Conservation (phyloP, 805 yeast genomes). For the Ogataea saltuana region DNA sequence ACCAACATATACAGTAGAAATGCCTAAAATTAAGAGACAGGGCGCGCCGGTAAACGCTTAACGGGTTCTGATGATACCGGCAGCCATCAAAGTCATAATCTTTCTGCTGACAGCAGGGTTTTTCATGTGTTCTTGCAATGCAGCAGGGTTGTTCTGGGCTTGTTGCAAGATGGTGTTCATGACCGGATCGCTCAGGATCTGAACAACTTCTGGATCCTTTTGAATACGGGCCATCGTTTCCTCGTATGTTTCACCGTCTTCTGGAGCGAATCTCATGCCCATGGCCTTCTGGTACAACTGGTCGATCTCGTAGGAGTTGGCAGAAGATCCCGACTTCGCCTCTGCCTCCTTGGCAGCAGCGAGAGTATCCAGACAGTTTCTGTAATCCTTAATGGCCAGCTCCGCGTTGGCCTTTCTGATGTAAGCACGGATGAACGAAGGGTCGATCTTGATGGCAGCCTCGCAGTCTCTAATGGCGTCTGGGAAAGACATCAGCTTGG, state of each 20-base stretch:
- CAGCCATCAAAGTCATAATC: constrained; percentile 87
- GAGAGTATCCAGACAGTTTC: constrained; percentile 78
- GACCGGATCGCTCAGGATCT: constrained; percentile 88
- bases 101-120: constrained; percentile 90
- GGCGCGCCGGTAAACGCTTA: constrained; percentile 31
- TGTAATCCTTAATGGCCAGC: constrained; percentile 85
- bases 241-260: constrained; percentile 89
- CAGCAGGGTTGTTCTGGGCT: constrained; percentile 94
- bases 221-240: constrained; percentile 89
- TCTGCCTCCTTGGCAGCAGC: constrained; percentile 78
- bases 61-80: constrained; percentile 94
- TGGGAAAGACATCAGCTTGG: constrained; percentile 95
- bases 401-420: constrained; percentile 95
- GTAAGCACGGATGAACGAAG: constrained; percentile 88
- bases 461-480: constrained; percentile 94
- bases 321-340: constrained; percentile 56
- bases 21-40: too few species aligned
- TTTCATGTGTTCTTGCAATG: constrained; percentile 95
- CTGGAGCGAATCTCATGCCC: constrained; percentile 75
- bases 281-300: constrained; percentile 76
- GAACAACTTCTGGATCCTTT: constrained; percentile 91
- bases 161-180: constrained; percentile 94
- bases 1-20: too few species aligned
- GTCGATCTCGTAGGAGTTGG: constrained; percentile 70
- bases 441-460: constrained; percentile 83